Evolutionary conservation across 2,329 filamentous ascomycete genomes (phyloP), one percentile per base, ranked within the genome.

Genomic region (Dendryphion nanum): DNA sequence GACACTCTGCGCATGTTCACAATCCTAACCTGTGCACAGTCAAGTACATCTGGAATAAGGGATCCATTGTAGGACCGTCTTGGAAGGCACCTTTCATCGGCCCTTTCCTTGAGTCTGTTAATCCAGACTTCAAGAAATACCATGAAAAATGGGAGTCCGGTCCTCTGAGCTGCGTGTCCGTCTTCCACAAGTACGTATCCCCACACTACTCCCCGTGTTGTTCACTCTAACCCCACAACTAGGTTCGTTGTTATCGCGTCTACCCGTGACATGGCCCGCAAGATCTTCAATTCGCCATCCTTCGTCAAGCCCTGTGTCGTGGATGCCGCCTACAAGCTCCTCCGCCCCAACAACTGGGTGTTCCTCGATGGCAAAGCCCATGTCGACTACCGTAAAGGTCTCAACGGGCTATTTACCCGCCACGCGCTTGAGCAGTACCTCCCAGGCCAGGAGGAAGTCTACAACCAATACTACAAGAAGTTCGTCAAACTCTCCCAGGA

Each of bases 191-290:
- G 88, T 93, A 78, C 23, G 50, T 26, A n/a, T 18, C 16, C 17
- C 18, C 2, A 15, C 35, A 23, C 6, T 16, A 18, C 12, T n/a
- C 18, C 19, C 16, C 14, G 23, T 26, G 7, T 14, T 20, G 26
- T 35, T 35, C 20, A 30, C 33, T 16, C 35, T 40, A 35, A 46
- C 28, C n/a, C 5, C 29, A 45, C 18, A 50, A 17, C 2, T 53
- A 94, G 88, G 67, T 97, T 96, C 64, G 91, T 96, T 48, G 89
- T 97, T 38, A 95, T 97, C 63, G 90, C 90, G 16, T 94, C 89
- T 14, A 89, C 85, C 36, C 88, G 91, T 59, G 91, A 97, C 60
- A 86, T 96, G 78, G 85, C 91, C 42, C 85, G 91, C 53, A 96
- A 96, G 69, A 83, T 95, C 52, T 89, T 97, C 78, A 96, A 96